Evolutionary conservation across 768 basidiomycete genomes (phyloP).

Genomic region (Tylopilus sp.): DNA sequence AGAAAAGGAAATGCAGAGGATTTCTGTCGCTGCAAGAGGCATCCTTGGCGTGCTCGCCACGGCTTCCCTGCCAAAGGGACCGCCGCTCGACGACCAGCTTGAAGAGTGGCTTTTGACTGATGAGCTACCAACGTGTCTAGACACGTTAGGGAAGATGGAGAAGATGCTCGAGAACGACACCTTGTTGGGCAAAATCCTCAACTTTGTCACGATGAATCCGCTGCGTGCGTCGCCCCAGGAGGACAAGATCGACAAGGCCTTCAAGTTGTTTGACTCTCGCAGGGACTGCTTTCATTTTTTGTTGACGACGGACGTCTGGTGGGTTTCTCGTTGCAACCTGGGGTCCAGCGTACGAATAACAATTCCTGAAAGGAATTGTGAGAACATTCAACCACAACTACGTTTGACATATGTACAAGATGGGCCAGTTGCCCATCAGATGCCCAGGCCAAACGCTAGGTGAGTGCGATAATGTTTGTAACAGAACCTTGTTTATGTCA

Average conservation of each 20-base stretch:
- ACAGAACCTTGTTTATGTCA: not conserved
- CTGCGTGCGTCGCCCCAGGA: not conserved
- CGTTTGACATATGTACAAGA: not conserved
- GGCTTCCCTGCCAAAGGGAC: not conserved
- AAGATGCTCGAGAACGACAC: constrained; percentile 1
- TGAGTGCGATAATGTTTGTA: not conserved
- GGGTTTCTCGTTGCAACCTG: not conserved
- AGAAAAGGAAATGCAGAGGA: constrained; percentile 12
- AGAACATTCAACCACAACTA: not conserved
- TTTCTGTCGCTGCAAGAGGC: not conserved
- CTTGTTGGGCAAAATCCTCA: not conserved
- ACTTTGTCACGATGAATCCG: not conserved
- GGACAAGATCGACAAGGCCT: constrained; percentile 4
- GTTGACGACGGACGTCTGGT: constrained; percentile 7
- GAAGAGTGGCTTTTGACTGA: constrained; percentile 7
- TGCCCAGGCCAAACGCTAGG: not conserved
- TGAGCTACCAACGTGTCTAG: constrained; percentile 1
- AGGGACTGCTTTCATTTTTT: constrained; percentile 5
- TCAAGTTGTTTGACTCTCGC: constrained; percentile 4
- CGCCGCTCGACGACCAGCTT: constrained; percentile 8
- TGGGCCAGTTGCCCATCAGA: not conserved
- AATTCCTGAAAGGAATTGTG: constrained; percentile 1
- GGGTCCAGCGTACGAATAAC: not conserved
- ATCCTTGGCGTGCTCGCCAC: constrained; percentile 3
- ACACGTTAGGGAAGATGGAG: constrained; percentile 4